phyloP scores from a whole-genome alignment of 129 eudicot genomes.

The Mikania micrantha region DNA sequence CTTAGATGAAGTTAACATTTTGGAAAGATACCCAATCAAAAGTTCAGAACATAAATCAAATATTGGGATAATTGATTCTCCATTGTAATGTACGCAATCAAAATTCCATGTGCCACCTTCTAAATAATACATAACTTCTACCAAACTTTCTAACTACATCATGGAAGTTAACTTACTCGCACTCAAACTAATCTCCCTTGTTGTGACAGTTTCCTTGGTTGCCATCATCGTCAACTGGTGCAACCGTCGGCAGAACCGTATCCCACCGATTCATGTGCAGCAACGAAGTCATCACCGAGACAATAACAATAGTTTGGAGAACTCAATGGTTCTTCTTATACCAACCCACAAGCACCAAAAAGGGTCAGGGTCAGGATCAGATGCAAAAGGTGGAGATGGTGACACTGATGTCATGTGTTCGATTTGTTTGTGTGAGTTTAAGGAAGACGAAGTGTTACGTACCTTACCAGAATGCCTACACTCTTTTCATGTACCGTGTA shows the following conservation, averaged over 20 bases:
- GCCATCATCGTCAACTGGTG: slow-evolving; percentile 30
- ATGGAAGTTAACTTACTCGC: slow-evolving; percentile 31
- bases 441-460: slow-evolving; percentile 48
- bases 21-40: no score
- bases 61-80: slow-evolving; percentile 30
- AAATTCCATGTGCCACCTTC: slow-evolving; percentile 27
- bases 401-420: slow-evolving; percentile 33
- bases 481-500: slow-evolving; percentile 51
- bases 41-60: slow-evolving; percentile 21
- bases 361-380: slow-evolving; percentile 7
- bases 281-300: slow-evolving; percentile 9
- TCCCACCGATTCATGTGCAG: slow-evolving; percentile 12
- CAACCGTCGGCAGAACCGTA: slow-evolving; percentile 9
- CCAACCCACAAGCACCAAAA: slow-evolving; percentile 46
- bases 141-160: neutral
- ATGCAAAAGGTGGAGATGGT: slow-evolving; percentile 8
- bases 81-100: slow-evolving; percentile 32
- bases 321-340: slow-evolving; percentile 41
- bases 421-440: slow-evolving; percentile 49
- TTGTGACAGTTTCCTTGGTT: slow-evolving; percentile 32
- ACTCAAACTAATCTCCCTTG: slow-evolving; percentile 36
- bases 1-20: no score
- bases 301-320: slow-evolving; percentile 33
- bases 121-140: slow-evolving; percentile 17
- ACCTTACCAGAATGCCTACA: slow-evolving; percentile 48